phyloP scores from a whole-genome alignment of 441 rosid genomes.

The Brassica hybrid region DNA sequence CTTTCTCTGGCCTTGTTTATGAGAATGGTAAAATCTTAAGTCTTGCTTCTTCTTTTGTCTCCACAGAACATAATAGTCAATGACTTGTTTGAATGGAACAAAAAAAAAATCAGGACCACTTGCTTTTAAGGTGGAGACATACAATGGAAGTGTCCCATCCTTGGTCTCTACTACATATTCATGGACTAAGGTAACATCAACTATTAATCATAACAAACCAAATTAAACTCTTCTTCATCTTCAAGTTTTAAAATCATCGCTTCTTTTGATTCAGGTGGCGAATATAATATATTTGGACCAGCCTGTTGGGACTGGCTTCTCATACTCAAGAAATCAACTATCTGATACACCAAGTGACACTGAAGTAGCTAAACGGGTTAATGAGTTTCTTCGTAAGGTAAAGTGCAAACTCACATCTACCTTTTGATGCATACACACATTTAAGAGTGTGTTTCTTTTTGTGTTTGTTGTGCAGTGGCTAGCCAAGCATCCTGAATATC shows the following conservation, averaged over 20 bases:
- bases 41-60: background rate
- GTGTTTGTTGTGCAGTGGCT: constrained; percentile 45
- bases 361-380: constrained; percentile 18
- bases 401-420: background rate
- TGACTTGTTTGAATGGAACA: background rate
- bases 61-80: background rate
- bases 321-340: constrained; percentile 44
- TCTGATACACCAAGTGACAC: constrained; percentile 39
- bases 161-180: constrained; percentile 62
- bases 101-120: constrained; percentile 56
- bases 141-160: constrained; percentile 66
- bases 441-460: constrained; percentile 22
- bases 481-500: constrained; percentile 43
- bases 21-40: constrained; percentile 64
- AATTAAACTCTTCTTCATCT: too few species aligned
- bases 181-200: constrained; percentile 57
- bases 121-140: constrained; percentile 51
- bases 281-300: constrained; percentile 68
- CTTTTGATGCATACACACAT: background rate
- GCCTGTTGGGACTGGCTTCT: constrained; percentile 76
- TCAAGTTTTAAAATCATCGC: background rate
- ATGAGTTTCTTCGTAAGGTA: constrained; percentile 48
- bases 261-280: constrained; percentile 43
- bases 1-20: constrained; percentile 52
- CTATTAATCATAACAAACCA: background rate